phyloP scores from a whole-genome alignment of 495 filamentous ascomycete genomes.

The Bombardia bombarda region DNA sequence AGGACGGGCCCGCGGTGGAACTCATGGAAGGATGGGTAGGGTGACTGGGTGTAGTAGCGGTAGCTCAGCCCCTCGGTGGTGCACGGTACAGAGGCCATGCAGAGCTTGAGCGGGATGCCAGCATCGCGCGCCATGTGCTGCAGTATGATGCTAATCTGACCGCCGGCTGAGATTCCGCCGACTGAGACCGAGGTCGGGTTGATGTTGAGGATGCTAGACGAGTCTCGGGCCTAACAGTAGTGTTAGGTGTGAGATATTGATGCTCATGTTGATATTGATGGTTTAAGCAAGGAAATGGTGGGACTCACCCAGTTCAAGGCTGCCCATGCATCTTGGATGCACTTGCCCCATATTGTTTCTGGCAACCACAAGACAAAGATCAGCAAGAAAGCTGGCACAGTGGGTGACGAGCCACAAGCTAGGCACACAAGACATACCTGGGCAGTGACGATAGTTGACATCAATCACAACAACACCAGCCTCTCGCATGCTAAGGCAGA shows the following conservation, averaged over 20 bases:
- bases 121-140: constrained; percentile 44
- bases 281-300: no score
- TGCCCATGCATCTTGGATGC: constrained; percentile 39
- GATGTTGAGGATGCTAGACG: constrained; percentile 31
- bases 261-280: no score
- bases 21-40: constrained; percentile 36
- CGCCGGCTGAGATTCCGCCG: constrained; percentile 44
- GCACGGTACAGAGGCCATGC: constrained; percentile 34
- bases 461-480: constrained; percentile 38
- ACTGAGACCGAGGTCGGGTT: constrained; percentile 35
- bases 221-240: constrained; percentile 17
- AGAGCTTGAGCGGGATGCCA: constrained; percentile 33
- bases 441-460: constrained; percentile 44
- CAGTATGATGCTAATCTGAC: constrained; percentile 35
- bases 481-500: constrained; percentile 39
- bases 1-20: constrained; percentile 37
- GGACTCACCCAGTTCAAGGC: constrained; percentile 30
- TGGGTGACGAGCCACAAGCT: not conserved
- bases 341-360: constrained; percentile 39
- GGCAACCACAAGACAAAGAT: no score
- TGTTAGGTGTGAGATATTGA: not conserved
- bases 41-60: constrained; percentile 33
- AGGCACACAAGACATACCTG: constrained; percentile 17
- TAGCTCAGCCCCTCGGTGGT: constrained; percentile 31
- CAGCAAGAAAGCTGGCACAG: not conserved